These are phyloP conservation scores for Sophora flavescens DNA, from an alignment of 306 rosid species.

Conservation along the genomic window DNA sequence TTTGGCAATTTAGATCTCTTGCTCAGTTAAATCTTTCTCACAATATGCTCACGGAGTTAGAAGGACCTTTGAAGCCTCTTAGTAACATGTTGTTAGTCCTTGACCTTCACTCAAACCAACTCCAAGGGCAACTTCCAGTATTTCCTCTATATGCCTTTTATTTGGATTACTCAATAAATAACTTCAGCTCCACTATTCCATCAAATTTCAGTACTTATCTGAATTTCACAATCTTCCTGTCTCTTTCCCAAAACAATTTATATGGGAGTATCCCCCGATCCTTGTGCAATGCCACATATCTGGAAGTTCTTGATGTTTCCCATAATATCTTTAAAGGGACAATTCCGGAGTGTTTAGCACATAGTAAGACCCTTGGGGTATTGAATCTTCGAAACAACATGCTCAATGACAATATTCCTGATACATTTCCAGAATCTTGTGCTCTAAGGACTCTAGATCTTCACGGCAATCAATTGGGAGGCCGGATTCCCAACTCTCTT, in stretches of 20 bases:
- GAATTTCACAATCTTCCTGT: neutral
- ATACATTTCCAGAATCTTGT: slow-evolving; percentile 39
- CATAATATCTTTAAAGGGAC: slow-evolving; percentile 17
- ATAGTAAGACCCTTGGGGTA: slow-evolving; percentile 5
- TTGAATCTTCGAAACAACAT: slow-evolving; percentile 42
- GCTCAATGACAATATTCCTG: slow-evolving; percentile 29
- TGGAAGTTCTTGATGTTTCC: slow-evolving; percentile 55
- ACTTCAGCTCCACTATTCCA: slow-evolving; percentile 50
- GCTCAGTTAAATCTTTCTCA: slow-evolving; percentile 47
- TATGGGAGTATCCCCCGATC: slow-evolving; percentile 42
- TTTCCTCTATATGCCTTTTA: neutral
- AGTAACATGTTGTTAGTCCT: neutral
- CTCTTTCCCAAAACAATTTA: slow-evolving; percentile 40
- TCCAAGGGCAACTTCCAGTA: slow-evolving; percentile 46
- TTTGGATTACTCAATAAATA: slow-evolving; percentile 54
- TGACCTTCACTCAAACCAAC: slow-evolving; percentile 55
- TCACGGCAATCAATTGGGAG: slow-evolving; percentile 37
- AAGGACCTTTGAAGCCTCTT: slow-evolving; percentile 11
- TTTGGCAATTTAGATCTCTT: slow-evolving; percentile 51
- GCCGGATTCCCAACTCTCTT: slow-evolving; percentile 48
- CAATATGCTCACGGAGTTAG: slow-evolving; percentile 31
- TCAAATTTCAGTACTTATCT: slow-evolving; percentile 4
- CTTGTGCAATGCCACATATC: slow-evolving; percentile 40
- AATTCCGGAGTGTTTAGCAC: slow-evolving; percentile 46
- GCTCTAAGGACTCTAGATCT: slow-evolving; percentile 43